Conservation (phyloP, 495 filamentous ascomycete species). For the Tuber microsphaerosporum region DNA sequence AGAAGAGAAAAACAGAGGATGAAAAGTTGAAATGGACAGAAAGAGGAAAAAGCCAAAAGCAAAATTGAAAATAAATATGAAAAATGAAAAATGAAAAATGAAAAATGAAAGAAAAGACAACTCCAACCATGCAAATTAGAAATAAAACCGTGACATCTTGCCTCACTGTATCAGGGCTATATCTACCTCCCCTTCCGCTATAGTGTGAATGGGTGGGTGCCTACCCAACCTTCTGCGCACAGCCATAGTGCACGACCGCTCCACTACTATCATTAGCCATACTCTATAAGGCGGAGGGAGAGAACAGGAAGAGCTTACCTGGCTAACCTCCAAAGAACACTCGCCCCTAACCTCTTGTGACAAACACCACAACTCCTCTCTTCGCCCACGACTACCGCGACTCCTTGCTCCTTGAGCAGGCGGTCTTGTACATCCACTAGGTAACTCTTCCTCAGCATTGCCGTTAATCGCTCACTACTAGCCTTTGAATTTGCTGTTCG, state of each 20-base stretch:
- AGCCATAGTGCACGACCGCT: slow-evolving; percentile 74
- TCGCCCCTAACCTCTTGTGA: slow-evolving; percentile 82
- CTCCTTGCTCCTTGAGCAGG: slow-evolving; percentile 58
- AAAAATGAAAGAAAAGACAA: neutral
- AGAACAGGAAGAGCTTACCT: slow-evolving; percentile 51
- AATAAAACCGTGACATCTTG: neutral
- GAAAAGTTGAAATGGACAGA: neutral
- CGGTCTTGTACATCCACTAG: slow-evolving; percentile 63
- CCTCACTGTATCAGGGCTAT: neutral
- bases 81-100: no score
- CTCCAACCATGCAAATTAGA: slow-evolving; percentile 1
- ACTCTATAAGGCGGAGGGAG: slow-evolving; percentile 11
- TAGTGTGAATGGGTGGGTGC: neutral
- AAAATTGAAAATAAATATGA: no score
- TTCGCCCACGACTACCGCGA: slow-evolving; percentile 72
- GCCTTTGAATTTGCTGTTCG: slow-evolving; percentile 74
- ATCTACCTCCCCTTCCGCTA: neutral
- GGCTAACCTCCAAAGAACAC: slow-evolving; percentile 71
- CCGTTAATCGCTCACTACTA: slow-evolving; percentile 69
- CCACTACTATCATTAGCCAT: slow-evolving; percentile 28
- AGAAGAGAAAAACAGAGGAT: neutral
- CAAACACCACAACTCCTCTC: slow-evolving; percentile 86
- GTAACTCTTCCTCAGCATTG: slow-evolving; percentile 63
- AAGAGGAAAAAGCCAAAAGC: neutral
- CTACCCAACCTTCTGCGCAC: slow-evolving; percentile 43